Evolutionary conservation across 192 early-diverging fungal genomes (phyloP), one percentile per base, ranked within the genome.

Genomic region (Umbelopsis vinacea): DNA sequence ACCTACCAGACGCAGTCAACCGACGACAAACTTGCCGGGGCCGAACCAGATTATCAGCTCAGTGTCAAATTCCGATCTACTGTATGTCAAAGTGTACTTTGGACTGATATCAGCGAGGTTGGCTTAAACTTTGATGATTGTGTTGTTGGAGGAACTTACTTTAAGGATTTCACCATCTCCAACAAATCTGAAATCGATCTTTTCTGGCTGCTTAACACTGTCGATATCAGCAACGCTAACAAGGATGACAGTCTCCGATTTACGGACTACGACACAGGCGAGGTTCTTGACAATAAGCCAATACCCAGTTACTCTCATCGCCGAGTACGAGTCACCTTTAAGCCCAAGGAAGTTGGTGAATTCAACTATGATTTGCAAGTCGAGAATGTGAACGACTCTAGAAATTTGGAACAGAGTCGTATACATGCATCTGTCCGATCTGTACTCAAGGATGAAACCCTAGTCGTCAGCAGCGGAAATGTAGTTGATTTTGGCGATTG

Each of bases 101-200:
- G 93, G 84, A 94, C 94, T 66, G 95, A 99, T 74, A 91, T 97
- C 77, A 89, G 91, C 6, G 94, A 96, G 52, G 95, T 92, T 46
- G 96, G 97, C 22, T 87, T 99, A 24, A 90, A 89, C 66, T 94
- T 99, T 79, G 95, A 99, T 69, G 96, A 97, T 75, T 99, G 96
- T 74, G 91, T 97, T 9, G 84, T 89, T 22, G 95, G 95, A 17
- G 90, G 89, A 26, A 89, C 90, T 12, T 98, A 97, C 72, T 93
- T 94, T 82, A 93, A 94, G 53, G 92, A 95, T 74, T 94, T 99
- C 74, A 91, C 91, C 0, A 88, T 99, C 22, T 89, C 88, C 82
- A 98, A 97, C 76, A 86, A 89, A 23, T 96, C 94, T 19, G 95
- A 93, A 70, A 95, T 98, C 68, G 93, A 92, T 37, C 83, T 99